Evolutionary conservation across 805 yeast genomes (phyloP).

Genomic region (Starmerella riodocensis): DNA sequence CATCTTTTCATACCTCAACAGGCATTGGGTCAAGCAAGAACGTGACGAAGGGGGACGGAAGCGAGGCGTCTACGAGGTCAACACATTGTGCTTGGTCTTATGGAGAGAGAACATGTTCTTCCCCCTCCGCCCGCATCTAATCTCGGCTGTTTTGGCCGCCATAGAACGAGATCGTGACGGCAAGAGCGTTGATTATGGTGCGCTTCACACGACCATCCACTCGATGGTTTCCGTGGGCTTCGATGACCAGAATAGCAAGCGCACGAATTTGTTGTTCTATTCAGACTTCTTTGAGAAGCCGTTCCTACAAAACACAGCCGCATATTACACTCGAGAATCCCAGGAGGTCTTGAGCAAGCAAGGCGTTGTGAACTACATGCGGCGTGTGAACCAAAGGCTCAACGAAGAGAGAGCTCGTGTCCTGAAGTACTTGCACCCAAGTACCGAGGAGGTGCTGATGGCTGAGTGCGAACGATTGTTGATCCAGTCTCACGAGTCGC

Average conservation of each 20-base stretch:
- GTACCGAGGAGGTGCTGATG: slow-evolving; percentile 64
- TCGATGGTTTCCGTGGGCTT: slow-evolving; percentile 84
- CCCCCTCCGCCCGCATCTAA: slow-evolving; percentile 45
- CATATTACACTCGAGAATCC: slow-evolving; percentile 58
- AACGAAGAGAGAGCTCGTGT: slow-evolving; percentile 72
- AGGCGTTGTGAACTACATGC: slow-evolving; percentile 82
- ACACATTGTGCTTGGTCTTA: slow-evolving; percentile 70
- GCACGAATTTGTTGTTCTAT: slow-evolving; percentile 70
- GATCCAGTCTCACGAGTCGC: slow-evolving; percentile 63
- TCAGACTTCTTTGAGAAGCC: slow-evolving; percentile 63
- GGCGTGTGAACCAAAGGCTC: slow-evolving; percentile 68
- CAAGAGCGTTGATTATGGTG: slow-evolving; percentile 51
- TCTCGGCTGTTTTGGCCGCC: slow-evolving; percentile 59
- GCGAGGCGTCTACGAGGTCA: slow-evolving; percentile 78
- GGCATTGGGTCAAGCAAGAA: slow-evolving; percentile 96
- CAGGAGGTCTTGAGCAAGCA: slow-evolving; percentile 50
- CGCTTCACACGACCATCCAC: slow-evolving; percentile 60
- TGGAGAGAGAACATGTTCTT: slow-evolving; percentile 81
- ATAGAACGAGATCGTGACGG: slow-evolving; percentile 71
- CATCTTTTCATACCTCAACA: slow-evolving; percentile 86
- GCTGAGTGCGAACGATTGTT: slow-evolving; percentile 63
- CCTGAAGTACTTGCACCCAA: slow-evolving; percentile 69
- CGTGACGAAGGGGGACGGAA: slow-evolving; percentile 68
- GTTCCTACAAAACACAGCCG: slow-evolving; percentile 46
- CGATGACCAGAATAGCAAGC: slow-evolving; percentile 78